A percentile compares a stretch with the other conserved stretches of the same genome.
These are phyloP conservation scores for Vigna mungo DNA, from an alignment of 306 rosid species.

Conservation along the genomic window DNA sequence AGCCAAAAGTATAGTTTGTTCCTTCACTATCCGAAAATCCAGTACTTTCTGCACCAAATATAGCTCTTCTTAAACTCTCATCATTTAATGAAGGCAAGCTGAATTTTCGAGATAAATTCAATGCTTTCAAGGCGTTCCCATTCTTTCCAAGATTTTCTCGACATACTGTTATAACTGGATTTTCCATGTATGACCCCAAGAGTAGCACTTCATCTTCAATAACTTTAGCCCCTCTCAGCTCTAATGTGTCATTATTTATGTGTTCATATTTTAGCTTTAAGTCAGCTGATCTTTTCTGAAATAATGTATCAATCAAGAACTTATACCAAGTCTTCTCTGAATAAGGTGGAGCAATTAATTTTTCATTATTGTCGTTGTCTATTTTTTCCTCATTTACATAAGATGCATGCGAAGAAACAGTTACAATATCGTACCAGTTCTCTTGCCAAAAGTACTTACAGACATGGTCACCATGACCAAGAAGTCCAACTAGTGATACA, in stretches of 20 bases:
- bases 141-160: constrained; percentile 57
- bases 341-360: constrained; percentile 48
- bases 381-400: constrained; percentile 43
- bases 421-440: constrained; percentile 48
- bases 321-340: constrained; percentile 75
- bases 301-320: constrained; percentile 70
- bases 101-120: constrained; percentile 73
- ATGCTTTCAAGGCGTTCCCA: constrained; percentile 62
- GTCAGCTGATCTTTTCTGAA: constrained; percentile 56
- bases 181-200: constrained; percentile 66
- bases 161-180: constrained; percentile 83
- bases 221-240: constrained; percentile 49
- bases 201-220: constrained; percentile 48
- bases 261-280: constrained; percentile 49
- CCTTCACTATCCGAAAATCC: constrained; percentile 60
- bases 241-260: constrained; percentile 42
- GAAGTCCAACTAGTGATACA: constrained; percentile 81
- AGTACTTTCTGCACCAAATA: constrained; percentile 62
- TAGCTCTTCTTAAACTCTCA: constrained; percentile 66
- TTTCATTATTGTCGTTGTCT: constrained; percentile 46
- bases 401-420: constrained; percentile 47
- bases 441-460: constrained; percentile 68
- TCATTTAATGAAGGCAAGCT: constrained; percentile 86
- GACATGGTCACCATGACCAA: constrained; percentile 87
- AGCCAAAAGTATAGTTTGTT: constrained; percentile 84